Conservation (phyloP, 2,329 filamentous ascomycete genomes). For the Lachnellula suecica region DNA sequence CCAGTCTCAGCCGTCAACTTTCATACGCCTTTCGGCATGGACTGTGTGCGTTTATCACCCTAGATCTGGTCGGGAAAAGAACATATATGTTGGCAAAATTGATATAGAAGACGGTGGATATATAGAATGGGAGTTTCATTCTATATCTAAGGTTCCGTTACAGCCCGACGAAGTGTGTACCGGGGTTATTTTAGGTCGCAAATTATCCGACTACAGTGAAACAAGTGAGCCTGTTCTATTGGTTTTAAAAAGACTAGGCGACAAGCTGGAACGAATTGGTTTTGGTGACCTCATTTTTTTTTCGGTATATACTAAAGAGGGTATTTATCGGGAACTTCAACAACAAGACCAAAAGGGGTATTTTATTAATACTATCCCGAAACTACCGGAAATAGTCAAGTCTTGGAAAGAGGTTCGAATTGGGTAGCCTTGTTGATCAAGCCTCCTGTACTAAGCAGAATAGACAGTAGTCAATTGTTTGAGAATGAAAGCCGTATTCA, state of each 20-base stretch:
- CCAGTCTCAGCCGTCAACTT: background rate
- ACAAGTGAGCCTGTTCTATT: background rate
- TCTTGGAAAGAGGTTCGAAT: background rate
- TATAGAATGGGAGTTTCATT: background rate
- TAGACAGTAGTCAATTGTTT: background rate
- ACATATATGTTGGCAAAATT: background rate
- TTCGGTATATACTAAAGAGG: background rate
- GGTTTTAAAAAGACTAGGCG: background rate
- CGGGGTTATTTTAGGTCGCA: background rate
- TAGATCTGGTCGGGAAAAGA: background rate
- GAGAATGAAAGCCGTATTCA: background rate
- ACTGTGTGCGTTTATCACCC: background rate
- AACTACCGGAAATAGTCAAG: background rate
- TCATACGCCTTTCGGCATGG: background rate
- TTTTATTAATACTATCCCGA: background rate
- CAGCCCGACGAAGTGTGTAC: background rate
- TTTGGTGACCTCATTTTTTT: background rate
- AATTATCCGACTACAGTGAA: background rate
- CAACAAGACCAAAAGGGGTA: background rate
- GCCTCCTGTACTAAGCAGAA: background rate
- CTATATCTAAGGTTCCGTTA: background rate
- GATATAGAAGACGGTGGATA: background rate
- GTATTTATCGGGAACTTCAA: background rate
- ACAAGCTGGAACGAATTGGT: background rate
- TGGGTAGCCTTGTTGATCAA: background rate